Evolutionary conservation across 208 protist genomes (phyloP).

Genomic region (Angomonas ambiguus): DNA sequence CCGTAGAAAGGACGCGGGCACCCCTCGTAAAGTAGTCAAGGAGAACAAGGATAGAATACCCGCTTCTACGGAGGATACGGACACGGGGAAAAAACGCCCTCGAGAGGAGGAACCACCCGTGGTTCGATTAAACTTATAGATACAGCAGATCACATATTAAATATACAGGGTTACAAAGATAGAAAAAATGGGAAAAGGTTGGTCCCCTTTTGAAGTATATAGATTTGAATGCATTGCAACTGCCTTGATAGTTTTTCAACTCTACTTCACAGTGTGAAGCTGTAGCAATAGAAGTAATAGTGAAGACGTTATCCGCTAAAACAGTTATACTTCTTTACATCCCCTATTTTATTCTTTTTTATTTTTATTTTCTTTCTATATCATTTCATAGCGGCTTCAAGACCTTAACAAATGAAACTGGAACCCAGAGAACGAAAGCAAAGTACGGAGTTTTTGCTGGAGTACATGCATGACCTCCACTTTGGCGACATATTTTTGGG

Average conservation of each 20-base stretch:
- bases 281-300: too few species aligned
- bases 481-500: conserved; percentile 30
- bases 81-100: background rate
- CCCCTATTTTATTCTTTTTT: background rate
- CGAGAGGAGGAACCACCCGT: background rate
- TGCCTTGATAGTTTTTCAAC: too few species aligned
- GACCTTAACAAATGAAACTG: conserved; percentile 25
- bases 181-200: too few species aligned
- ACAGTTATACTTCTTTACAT: background rate
- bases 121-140: background rate
- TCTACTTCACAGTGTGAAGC: too few species aligned
- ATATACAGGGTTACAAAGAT: background rate
- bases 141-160: background rate
- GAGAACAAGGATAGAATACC: conserved; percentile 34
- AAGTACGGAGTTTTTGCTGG: conserved; percentile 27
- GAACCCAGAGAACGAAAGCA: conserved; percentile 20
- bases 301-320: too few species aligned
- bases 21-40: conserved; percentile 41
- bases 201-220: too few species aligned
- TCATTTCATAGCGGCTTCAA: background rate
- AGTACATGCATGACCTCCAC: conserved; percentile 27
- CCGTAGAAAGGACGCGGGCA: conserved; percentile 43
- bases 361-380: conserved; percentile 1
- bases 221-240: too few species aligned
- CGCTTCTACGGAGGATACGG: background rate